Percentiles rank a stretch among this genome's conserved stretches.
phyloP scores from a whole-genome alignment of 371 early-diverging fungal genomes.

The Chytridiales sp. region DNA sequence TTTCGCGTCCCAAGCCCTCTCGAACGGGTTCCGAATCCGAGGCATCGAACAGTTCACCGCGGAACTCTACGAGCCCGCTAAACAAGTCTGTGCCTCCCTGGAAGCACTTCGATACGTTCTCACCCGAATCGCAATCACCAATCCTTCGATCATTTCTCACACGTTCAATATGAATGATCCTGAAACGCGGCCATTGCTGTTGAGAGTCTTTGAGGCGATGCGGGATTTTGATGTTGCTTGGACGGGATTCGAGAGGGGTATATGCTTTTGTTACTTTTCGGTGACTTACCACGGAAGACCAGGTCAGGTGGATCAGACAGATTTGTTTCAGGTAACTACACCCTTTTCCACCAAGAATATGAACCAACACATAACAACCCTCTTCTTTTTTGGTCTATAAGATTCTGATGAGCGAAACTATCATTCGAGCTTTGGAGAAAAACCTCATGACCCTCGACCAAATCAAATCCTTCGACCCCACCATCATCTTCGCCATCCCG shows the following conservation, averaged over 20 bases:
- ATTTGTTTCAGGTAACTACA: slow-evolving; percentile 46
- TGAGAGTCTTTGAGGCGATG: slow-evolving; percentile 41
- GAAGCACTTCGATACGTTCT: slow-evolving; percentile 52
- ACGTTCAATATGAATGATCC: slow-evolving; percentile 32
- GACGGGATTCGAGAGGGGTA: slow-evolving; percentile 59
- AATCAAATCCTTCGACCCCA: slow-evolving; percentile 52
- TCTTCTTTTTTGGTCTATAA: slow-evolving; percentile 11
- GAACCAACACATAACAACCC: background rate
- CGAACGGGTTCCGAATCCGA: slow-evolving; percentile 59
- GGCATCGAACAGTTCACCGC: slow-evolving; percentile 55
- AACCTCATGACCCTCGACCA: slow-evolving; percentile 38
- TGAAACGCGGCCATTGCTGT: too few relatives aligned
- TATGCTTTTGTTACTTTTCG: slow-evolving; percentile 64
- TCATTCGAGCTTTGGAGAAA: slow-evolving; percentile 37
- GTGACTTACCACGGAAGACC: slow-evolving; percentile 36
- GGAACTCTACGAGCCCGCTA: slow-evolving; percentile 48
- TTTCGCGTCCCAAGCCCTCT: slow-evolving; percentile 62
- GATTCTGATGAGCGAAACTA: slow-evolving; percentile 59
- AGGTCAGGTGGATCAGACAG: slow-evolving; percentile 41
- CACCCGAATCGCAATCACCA: slow-evolving; percentile 17
- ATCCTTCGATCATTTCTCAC: too few relatives aligned
- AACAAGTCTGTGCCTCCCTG: slow-evolving; percentile 49
- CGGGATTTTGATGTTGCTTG: slow-evolving; percentile 61
- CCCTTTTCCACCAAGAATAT: background rate
- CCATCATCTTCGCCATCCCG: slow-evolving; percentile 53